Conservation (phyloP, 257 asterid genomes). For the Solanum pennellii region DNA sequence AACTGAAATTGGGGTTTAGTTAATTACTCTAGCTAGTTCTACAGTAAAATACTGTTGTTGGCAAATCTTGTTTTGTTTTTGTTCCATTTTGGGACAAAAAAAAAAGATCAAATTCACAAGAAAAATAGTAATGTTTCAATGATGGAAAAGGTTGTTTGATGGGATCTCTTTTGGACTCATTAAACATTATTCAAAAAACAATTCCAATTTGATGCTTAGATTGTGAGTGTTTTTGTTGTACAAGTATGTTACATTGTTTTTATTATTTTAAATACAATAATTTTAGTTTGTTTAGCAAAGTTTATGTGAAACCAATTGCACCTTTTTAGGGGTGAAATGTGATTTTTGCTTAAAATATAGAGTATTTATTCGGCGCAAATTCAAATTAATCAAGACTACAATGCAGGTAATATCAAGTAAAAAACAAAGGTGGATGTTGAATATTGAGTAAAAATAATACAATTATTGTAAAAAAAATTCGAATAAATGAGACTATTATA, state of each 20-base stretch:
- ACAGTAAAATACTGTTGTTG: neutral
- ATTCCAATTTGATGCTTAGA: neutral
- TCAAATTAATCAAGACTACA: no score
- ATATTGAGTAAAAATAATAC: no score
- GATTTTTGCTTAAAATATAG: neutral
- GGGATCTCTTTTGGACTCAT: neutral
- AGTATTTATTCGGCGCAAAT: neutral
- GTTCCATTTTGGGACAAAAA: neutral
- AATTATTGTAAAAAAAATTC: no score
- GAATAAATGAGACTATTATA: no score
- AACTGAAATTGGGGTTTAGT: neutral
- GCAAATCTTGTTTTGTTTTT: neutral
- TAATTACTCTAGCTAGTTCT: neutral
- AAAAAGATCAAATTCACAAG: neutral
- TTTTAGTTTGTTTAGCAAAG: neutral
- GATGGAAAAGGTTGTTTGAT: neutral
- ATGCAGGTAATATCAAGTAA: no score
- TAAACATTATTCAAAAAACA: neutral
- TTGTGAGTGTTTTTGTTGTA: neutral
- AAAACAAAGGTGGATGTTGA: no score
- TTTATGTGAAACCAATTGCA: neutral
- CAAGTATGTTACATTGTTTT: neutral
- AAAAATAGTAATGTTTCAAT: neutral
- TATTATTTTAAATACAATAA: no score
- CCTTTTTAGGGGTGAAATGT: neutral